These are phyloP conservation scores for Datura wrightii DNA, from an alignment of 257 asterid genomes.

Conservation along the genomic window DNA sequence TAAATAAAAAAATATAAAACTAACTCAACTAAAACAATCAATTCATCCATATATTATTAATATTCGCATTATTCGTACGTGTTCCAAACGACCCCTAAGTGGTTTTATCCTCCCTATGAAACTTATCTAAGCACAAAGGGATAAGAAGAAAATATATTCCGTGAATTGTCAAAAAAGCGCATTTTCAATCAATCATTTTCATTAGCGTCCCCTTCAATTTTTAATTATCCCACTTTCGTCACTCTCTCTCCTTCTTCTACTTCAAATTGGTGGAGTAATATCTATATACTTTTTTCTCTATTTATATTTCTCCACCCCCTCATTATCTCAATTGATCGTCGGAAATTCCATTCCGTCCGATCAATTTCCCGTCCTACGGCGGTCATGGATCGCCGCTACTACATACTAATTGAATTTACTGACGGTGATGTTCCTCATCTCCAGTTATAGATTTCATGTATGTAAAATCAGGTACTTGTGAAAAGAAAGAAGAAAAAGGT, in stretches of 20 bases:
- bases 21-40: no score
- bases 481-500: background rate
- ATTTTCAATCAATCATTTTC: constrained; percentile 33
- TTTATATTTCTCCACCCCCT: background rate
- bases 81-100: no score
- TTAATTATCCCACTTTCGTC: constrained; percentile 35
- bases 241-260: background rate
- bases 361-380: constrained; percentile 35
- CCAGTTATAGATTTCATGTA: constrained; percentile 27
- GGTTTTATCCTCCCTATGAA: no score
- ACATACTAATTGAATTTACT: background rate
- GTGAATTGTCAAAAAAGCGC: constrained; percentile 29
- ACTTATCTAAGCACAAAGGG: background rate
- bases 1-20: no score
- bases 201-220: constrained; percentile 10
- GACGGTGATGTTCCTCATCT: background rate
- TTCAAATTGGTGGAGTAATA: background rate
- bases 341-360: constrained; percentile 36
- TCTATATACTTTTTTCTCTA: background rate
- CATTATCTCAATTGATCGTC: constrained; percentile 39
- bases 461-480: background rate
- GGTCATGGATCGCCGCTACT: constrained; percentile 35
- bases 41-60: no score
- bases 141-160: constrained; percentile 21
- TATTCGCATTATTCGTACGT: no score